Percentiles rank a stretch among this genome's conserved stretches.
Conservation (phyloP, 441 rosid species). For the Geranium incanum region DNA sequence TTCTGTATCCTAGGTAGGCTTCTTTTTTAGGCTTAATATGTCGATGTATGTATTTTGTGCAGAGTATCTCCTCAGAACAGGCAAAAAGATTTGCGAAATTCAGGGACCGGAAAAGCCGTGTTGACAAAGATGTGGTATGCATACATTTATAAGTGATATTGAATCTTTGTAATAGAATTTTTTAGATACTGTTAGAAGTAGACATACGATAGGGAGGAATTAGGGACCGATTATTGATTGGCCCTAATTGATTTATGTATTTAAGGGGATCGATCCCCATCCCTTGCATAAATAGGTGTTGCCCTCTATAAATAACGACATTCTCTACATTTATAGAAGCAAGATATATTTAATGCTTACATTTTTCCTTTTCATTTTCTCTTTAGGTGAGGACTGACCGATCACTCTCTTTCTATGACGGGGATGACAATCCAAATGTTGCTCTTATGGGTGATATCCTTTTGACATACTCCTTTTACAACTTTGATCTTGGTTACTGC, state of each 20-base stretch:
- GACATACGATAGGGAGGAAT: too few species aligned
- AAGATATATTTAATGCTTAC: slow-evolving; percentile 2
- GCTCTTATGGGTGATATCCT: slow-evolving; percentile 70
- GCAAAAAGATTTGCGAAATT: slow-evolving; percentile 91
- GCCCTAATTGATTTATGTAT: too few species aligned
- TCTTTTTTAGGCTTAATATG: slow-evolving; percentile 33
- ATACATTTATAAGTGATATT: slow-evolving; percentile 17
- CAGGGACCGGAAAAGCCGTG: slow-evolving; percentile 87
- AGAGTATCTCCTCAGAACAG: slow-evolving; percentile 86
- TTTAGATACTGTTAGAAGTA: not conserved
- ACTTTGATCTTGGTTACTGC: slow-evolving; percentile 97
- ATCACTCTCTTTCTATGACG: slow-evolving; percentile 64
- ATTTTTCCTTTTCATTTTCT: slow-evolving; percentile 12
- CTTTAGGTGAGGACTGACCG: slow-evolving; percentile 96
- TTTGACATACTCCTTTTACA: slow-evolving; percentile 87
- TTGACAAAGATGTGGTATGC: slow-evolving; percentile 95
- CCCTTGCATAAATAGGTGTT: too few species aligned
- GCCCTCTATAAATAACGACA: not conserved
- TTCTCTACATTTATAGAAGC: slow-evolving; percentile 6
- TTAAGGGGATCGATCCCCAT: too few species aligned
- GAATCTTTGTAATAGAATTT: slow-evolving; percentile 12
- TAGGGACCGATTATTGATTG: too few species aligned
- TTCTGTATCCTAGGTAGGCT: slow-evolving; percentile 1
- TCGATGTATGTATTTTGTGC: slow-evolving; percentile 23
- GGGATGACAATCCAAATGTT: slow-evolving; percentile 88